Evolutionary conservation across 2,329 filamentous ascomycete genomes (phyloP), one percentile per base, ranked within the genome.

Genomic region (Onygenales sp.): DNA sequence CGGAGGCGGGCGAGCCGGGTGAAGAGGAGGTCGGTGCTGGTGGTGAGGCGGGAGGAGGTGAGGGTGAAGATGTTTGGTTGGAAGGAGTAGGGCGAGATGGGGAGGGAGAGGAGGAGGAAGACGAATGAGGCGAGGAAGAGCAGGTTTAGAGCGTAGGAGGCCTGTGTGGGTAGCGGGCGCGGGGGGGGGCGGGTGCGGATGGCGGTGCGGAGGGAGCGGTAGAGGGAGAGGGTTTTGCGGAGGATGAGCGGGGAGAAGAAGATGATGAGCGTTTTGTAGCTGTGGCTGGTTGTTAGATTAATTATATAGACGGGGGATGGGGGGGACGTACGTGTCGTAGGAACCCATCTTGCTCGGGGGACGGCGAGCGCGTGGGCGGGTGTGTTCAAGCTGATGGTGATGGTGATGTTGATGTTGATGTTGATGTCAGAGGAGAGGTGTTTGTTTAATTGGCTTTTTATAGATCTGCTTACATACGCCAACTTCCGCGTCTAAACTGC

Each of bases 1-100:
- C 72, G 71, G 39, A 65, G 54, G 5, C 68, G 63, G 1, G 75
- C 70, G 8, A 97, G 78, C 13, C 92, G 87, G 55, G 80, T 82
- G 70, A 95, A 93, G 56, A 97, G 78, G 36, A 94, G 84, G 64
- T 92, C 87, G 43, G 82, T 85, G n/a, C 89, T 84, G 43, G 87
- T 92, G 63, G 90, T 87, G 14, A 97, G 82, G 36, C 91, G 87
- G 50, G 89, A 93, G 54, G 83, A 77, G 1, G 92, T 96, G 14
- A 76, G 69, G 33, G 70, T 65, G 76, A 97, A 95, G 68, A 97
- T 75, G 72, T 96, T 96, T 33, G 62, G 57, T 31, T 60, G 52
- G 42, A 67, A 65, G 27, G 71, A 63, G 58, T 67, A 63, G 4
- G 87, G 86, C 14, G 33, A 49, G 46, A 36, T 13, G 0, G 89